Base-by-base conservation (phyloP, 225 moss, liverwort and hornwort species). In the Marchantia paleacea region DNA sequence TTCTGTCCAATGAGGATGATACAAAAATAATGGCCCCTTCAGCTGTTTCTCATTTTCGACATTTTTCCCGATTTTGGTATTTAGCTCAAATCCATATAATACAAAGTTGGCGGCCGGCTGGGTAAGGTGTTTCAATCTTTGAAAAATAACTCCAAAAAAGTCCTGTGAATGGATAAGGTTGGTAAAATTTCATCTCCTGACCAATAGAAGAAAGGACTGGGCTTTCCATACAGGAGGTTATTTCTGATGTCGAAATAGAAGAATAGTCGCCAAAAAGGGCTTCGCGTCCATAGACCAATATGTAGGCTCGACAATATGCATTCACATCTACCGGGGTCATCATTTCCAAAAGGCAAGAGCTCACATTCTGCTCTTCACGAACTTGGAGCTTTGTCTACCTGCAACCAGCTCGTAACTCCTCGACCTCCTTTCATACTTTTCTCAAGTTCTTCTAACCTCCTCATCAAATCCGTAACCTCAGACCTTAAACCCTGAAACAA, bases 371-470 rank as follows among this genome's bases (percentile, higher is more conserved):
- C 49, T 31, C 19, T 20, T 61, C 62, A 76, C 12, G 64, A 63
- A 47, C 64, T 65, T 65, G 78, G 51, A 73, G 73, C 52, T 76
- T 49, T 79, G 8, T 81, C 75, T 10, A 49, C 60, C 29, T 48
- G 24, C 11, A 89, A 83, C 92, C 91, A 92, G 75, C 85, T 89
- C 49, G 87, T 76, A 15, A 88, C 14, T 13, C 89, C 81, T 79
- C 86, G 82, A 54, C 91, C 88, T 72, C 75, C 83, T 86, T 75
- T 88, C 20, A 86, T 67, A 71, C 72, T 78, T 73, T 58, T 86
- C 85, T 96, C 94, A 29, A 96, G 48, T 52, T 87, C 87, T 28
- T 89, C 86, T 16, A 96, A 80, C 80, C 90, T 84, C 29, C 82
- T 82, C 72, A 81, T 84, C 55, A 92, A 87, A 31, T 81, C 86